Percentiles rank a stretch among this genome's conserved stretches.
Evolutionary conservation across 2,329 filamentous ascomycete species (phyloP).

Genomic region (Colletotrichum orchidophilum): DNA sequence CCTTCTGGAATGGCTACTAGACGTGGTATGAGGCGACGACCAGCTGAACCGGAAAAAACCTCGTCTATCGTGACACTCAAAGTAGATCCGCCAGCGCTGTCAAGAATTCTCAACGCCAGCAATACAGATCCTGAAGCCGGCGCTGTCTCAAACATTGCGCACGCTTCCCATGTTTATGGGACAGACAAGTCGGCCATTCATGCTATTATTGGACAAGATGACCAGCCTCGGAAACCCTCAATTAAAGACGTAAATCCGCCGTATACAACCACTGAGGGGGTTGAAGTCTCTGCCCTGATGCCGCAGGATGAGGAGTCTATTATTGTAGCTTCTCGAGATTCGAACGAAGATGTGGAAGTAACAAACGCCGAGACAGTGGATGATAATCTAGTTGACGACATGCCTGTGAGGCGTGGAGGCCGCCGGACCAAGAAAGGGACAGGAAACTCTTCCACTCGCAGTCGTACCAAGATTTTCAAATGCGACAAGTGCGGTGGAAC

Average conservation of each 20-base stretch:
- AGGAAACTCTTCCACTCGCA: conserved; percentile 29
- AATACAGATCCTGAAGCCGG: background rate
- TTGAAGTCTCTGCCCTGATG: background rate
- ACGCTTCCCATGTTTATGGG: background rate
- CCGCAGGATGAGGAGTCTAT: background rate
- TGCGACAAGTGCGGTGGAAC: conserved; percentile 63
- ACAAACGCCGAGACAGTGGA: background rate
- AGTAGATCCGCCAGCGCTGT: conserved; percentile 12
- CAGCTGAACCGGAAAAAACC: background rate
- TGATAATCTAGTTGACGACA: background rate
- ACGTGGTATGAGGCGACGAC: background rate
- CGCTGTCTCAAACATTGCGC: background rate
- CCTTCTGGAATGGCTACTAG: background rate
- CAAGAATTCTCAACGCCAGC: background rate
- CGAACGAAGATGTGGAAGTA: background rate
- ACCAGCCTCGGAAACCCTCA: background rate
- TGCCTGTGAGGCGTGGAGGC: conserved; percentile 4
- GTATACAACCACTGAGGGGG: background rate
- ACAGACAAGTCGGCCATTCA: background rate
- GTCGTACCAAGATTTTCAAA: conserved; percentile 45
- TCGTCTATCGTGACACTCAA: conserved; percentile 27
- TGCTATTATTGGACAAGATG: background rate
- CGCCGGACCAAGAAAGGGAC: conserved; percentile 15
- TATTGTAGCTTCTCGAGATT: background rate
- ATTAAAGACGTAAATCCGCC: background rate